These are phyloP conservation scores for Penstemon eatonii DNA, from an alignment of 257 asterid genomes.

Conservation along the genomic window DNA sequence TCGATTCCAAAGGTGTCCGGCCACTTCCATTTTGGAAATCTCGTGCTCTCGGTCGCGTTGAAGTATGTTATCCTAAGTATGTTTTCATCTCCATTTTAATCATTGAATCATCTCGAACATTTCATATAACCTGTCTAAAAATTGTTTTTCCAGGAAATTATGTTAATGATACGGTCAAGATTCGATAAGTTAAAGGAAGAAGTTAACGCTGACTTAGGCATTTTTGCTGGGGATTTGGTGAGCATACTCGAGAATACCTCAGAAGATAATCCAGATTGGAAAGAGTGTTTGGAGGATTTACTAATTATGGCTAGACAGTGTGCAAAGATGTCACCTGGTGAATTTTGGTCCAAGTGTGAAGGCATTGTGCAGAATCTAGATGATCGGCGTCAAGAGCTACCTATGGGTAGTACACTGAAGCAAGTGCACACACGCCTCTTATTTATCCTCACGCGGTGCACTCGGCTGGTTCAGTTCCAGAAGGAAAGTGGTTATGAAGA, in stretches of 20 bases:
- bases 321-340: conserved; percentile 74
- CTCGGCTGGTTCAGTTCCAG: conserved; percentile 88
- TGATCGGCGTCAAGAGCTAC: conserved; percentile 93
- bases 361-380: conserved; percentile 86
- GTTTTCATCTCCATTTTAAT: conserved; percentile 27
- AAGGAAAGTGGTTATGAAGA: conserved; percentile 93
- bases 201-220: conserved; percentile 80
- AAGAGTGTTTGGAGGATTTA: conserved; percentile 76
- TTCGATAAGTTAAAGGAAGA: conserved; percentile 82
- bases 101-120: conserved; percentile 14
- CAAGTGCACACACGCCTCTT: conserved; percentile 88
- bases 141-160: conserved; percentile 61
- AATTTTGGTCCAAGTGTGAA: conserved; percentile 89
- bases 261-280: conserved; percentile 66
- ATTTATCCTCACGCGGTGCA: conserved; percentile 90
- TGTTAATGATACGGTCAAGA: conserved; percentile 69
- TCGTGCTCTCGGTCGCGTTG: conserved; percentile 81
- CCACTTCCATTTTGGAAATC: conserved; percentile 96
- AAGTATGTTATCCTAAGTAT: conserved; percentile 57
- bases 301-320: conserved; percentile 79
- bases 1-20: conserved; percentile 88
- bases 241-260: conserved; percentile 75
- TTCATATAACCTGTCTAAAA: conserved; percentile 22
- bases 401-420: conserved; percentile 59
- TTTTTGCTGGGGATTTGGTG: conserved; percentile 91